Base-by-base conservation (phyloP, 176 grass and related monocot species). In the Olyra latifolia region DNA sequence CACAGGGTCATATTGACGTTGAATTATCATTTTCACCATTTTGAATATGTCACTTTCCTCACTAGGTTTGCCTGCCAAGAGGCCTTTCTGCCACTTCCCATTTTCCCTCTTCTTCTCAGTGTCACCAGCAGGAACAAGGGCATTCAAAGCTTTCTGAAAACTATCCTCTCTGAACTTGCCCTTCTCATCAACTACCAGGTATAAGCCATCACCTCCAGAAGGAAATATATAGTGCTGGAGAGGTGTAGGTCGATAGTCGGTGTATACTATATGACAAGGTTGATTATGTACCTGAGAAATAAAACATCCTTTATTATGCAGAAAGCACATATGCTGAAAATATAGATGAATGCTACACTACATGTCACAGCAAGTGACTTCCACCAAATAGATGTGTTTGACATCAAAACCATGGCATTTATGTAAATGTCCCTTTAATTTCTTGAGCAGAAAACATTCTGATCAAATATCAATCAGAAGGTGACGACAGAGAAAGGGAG, bases 11-110 rank as follows among this genome's bases (percentile, higher is more conserved):
- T 98, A 98, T 57, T 98, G 95, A 47, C 95, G 89, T 67, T 98
- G 95, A 79, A 98, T 94, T 83, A 98, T 98, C 95, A 98, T 98
- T 62, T 94, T 98, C 58, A 98, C 95, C 95, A 98, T 87, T 82
- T 94, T 98, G 72, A 98, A 98, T 82, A 98, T 94, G 80, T 98
- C 95, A 2, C 88, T 98, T 27, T 98, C 89, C 63, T 94, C 95
- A 2, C 78, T 87, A 84, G 79, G 74, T 86, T 92, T 97, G 16
- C 89, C 90, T 82, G 69, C 81, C 32, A 83, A 47, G 55, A 89
- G 35, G 72, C 52, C 80, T 80, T 98, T 98, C 27, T 93, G 92
- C 86, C 92, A 89, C 82, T 90, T 96, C 10, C 76, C 84, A 49
- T 90, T 90, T 47, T 91, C 83, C 80, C 67, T 94, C 81, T 84